Conservation (phyloP, 306 rosid genomes). For the Acacia acuminata region DNA sequence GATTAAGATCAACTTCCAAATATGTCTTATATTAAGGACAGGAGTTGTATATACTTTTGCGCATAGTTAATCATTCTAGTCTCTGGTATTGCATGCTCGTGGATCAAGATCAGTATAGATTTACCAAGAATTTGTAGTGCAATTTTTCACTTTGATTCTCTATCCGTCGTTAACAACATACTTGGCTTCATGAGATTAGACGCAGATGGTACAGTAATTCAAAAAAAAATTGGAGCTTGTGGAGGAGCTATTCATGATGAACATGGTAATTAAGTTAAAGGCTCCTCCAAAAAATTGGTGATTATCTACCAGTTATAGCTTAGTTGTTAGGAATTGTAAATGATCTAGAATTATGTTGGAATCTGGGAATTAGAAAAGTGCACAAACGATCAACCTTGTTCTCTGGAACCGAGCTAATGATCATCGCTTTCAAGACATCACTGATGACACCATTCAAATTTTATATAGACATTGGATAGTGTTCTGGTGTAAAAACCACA, state of each 20-base stretch:
- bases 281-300: neutral
- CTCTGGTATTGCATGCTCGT: neutral
- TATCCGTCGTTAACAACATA: neutral
- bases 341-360: neutral
- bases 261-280: too few relatives aligned
- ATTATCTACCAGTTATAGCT: neutral
- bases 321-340: neutral
- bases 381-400: neutral
- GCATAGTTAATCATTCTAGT: neutral
- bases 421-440: neutral
- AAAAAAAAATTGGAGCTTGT: too few relatives aligned
- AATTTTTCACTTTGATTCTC: neutral
- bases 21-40: too few relatives aligned
- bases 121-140: neutral
- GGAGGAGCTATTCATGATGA: neutral
- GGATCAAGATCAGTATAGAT: neutral
- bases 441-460: neutral
- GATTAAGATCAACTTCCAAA: too few relatives aligned
- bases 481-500: too few relatives aligned
- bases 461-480: neutral
- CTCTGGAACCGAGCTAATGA: neutral
- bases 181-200: too few relatives aligned
- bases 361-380: neutral
- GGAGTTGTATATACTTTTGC: neutral
- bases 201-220: too few relatives aligned